Base-by-base conservation (phyloP, 108 stramenopile genomes). In the Epipyxis sp. region DNA sequence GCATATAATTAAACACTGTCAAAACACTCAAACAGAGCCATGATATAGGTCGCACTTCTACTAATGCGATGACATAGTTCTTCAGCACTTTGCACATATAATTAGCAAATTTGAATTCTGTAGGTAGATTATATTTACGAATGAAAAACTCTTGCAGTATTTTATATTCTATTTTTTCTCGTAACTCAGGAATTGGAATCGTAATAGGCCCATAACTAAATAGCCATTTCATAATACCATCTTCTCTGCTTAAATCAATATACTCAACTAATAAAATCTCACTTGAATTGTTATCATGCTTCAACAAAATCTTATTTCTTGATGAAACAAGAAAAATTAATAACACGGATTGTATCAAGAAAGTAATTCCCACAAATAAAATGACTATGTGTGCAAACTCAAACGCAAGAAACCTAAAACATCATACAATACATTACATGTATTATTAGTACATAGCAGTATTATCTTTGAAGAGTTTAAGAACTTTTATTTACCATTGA, bases 41-140 rank as follows among this genome's bases (percentile, higher is more conserved):
- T 6, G 61, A 6, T 10, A 65, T 65, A 16, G 61, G 61, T 35
- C 61, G 61, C 3, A 65, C 25, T 37, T 65, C 61, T 6, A 65
- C 61, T 32, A 65, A 25, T 6, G 61, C 27, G 3, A 65, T 13
- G 61, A 65, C 34, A 37, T 65, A 25, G 25, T 65, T 32, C 25
- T 65, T 65, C 61, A 65, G 34, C 25, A 37, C 27, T 6, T 25
- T 10, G 25, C 61, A 35, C 61, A 65, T 65, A 37, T 65, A 65
- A 65, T 65, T 65, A 37, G 61, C 61, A 37, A 65, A 65, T 37
- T 65, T 65, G 25, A 65, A 65, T 65, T 65, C 61, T 10, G 6
- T 10, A 6, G 61, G 61, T 37, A 65, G 34, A 65, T 65, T 65
- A 37, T 65, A 65, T 10, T 6, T 32, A 6, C 34, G 61, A 65